Evolutionary conservation across 352 stramenopile species (phyloP).

Genomic region (Pythium apleroticum): DNA sequence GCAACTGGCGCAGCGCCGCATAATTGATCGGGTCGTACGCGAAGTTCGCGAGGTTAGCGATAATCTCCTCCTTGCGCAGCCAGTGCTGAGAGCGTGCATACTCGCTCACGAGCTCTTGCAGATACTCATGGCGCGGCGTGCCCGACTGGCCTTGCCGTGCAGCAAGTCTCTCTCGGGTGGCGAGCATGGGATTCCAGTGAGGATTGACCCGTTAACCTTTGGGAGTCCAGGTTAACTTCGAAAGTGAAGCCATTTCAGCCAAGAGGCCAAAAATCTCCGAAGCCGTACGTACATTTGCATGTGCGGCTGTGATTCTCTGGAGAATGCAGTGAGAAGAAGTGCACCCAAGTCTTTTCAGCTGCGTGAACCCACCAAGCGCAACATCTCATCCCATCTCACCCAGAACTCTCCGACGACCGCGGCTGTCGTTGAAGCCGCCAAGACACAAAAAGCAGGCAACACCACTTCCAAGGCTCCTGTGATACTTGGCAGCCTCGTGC

Average conservation of each 20-base stretch:
- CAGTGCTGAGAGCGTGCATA: constrained; percentile 63
- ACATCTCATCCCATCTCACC: background rate
- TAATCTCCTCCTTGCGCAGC: constrained; percentile 68
- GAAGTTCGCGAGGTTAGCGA: constrained; percentile 84
- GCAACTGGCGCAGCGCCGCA: constrained; percentile 45
- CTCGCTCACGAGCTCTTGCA: constrained; percentile 74
- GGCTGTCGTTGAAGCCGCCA: too few species aligned
- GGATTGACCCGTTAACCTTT: background rate
- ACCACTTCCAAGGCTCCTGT: too few species aligned
- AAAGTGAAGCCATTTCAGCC: constrained; percentile 8
- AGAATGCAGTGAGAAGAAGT: background rate
- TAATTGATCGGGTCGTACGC: constrained; percentile 88
- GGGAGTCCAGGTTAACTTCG: constrained; percentile 7
- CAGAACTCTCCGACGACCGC: background rate
- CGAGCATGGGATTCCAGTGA: constrained; percentile 47
- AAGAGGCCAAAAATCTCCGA: background rate
- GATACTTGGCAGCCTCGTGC: too few species aligned
- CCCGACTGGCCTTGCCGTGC: constrained; percentile 66
- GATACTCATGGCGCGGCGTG: constrained; percentile 69
- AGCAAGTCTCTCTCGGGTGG: constrained; percentile 52
- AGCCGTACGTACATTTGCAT: background rate
- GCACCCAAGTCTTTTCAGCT: background rate
- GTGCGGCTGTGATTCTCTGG: background rate
- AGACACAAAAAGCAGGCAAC: too few species aligned
- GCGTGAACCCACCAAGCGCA: background rate